Conservation (phyloP, 106 monocot genomes). For the Dactylorhiza incarnata region DNA sequence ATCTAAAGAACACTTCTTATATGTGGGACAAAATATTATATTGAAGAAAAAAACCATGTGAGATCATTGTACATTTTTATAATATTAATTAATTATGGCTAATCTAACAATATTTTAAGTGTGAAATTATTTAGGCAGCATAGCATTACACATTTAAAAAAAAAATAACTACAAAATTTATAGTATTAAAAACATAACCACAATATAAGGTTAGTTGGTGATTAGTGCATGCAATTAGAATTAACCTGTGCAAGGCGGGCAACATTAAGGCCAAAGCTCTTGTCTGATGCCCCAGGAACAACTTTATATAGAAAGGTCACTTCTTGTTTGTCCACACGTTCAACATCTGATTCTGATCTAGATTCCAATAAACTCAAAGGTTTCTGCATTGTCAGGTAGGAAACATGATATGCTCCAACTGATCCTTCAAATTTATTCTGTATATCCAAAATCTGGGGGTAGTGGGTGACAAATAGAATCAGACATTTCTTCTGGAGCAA, state of each 20-base stretch:
- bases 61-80: too few relatives aligned
- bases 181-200: too few relatives aligned
- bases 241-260: constrained; percentile 92
- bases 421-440: constrained; percentile 54
- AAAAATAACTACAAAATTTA: too few relatives aligned
- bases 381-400: constrained; percentile 58
- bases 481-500: constrained; percentile 63
- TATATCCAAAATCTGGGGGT: constrained; percentile 74
- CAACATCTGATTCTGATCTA: constrained; percentile 12
- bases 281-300: constrained; percentile 75
- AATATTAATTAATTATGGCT: too few relatives aligned
- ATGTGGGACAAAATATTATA: too few relatives aligned
- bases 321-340: constrained; percentile 21
- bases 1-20: too few relatives aligned
- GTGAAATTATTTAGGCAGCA: too few relatives aligned
- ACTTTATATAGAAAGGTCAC: constrained; percentile 92
- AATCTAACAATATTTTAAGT: too few relatives aligned
- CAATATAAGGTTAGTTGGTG: not conserved
- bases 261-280: constrained; percentile 96
- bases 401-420: constrained; percentile 80
- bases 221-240: constrained; percentile 2
- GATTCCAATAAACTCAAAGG: constrained; percentile 18
- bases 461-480: constrained; percentile 94
- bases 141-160: too few relatives aligned
- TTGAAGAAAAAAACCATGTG: too few relatives aligned